Evolutionary conservation across 106 monocot species (phyloP).

Genomic region (Allium sativum): DNA sequence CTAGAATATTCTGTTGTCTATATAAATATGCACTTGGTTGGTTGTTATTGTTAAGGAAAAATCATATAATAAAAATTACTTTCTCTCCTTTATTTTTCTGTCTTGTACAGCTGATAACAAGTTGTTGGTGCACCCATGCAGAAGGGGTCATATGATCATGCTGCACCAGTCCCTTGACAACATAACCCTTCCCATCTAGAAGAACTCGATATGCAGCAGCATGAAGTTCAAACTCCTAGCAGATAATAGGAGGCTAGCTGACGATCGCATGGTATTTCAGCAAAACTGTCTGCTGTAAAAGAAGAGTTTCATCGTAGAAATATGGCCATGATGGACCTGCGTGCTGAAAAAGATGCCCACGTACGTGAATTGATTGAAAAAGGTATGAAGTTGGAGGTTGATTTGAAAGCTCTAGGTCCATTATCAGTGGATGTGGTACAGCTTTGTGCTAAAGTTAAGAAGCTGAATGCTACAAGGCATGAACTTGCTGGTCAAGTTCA

Average conservation of each 20-base stretch:
- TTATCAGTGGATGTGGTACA: constrained; percentile 31
- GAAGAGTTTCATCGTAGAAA: constrained; percentile 43
- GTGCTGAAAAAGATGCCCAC: constrained; percentile 44
- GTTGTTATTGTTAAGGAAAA: no score
- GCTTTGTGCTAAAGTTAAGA: constrained; percentile 37
- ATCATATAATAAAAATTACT: no score
- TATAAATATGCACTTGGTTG: no score
- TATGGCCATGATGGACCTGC: constrained; percentile 24
- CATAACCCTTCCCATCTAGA: constrained; percentile 25
- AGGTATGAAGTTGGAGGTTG: constrained; percentile 57
- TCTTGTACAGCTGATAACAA: no score
- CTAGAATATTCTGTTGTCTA: no score
- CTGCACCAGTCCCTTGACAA: constrained; percentile 15
- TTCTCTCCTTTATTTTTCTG: no score
- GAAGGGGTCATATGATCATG: constrained; percentile 34
- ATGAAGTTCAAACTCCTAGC: constrained; percentile 43
- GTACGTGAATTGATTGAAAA: constrained; percentile 43
- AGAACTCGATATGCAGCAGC: constrained; percentile 38
- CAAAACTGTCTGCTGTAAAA: constrained; percentile 27
- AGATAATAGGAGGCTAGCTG: constrained; percentile 33
- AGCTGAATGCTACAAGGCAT: constrained; percentile 37
- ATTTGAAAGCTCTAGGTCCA: constrained; percentile 38
- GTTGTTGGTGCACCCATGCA: constrained; percentile 24
- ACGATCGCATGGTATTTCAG: constrained; percentile 36
- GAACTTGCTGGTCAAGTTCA: constrained; percentile 45